These are phyloP conservation scores for Aegilops bicornis DNA, from an alignment of 176 grass and related monocot genomes.

Conservation along the genomic window DNA sequence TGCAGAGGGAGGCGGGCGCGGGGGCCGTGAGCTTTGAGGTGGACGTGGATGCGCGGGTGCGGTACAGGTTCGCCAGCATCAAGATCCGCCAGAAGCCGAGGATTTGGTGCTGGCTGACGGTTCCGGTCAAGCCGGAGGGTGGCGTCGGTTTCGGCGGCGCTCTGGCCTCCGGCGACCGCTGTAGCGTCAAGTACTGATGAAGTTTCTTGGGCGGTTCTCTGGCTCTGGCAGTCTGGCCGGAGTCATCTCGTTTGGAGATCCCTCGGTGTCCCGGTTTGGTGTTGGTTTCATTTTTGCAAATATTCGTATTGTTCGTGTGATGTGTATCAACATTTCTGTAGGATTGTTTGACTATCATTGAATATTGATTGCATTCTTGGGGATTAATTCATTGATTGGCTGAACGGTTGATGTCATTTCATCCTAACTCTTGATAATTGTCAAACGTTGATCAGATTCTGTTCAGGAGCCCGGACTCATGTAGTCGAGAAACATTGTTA, in stretches of 20 bases:
- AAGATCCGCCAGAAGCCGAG: conserved; percentile 11
- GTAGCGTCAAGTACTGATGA: conserved; percentile 2
- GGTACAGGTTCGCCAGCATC: neutral
- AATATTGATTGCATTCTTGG: neutral
- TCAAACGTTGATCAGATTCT: neutral
- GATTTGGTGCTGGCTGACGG: neutral
- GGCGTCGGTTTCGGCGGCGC: neutral
- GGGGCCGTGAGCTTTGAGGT: conserved; percentile 10
- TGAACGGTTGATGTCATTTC: too few relatives aligned
- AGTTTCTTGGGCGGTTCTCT: neutral
- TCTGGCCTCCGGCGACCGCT: neutral
- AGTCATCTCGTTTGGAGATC: neutral
- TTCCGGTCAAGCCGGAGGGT: neutral
- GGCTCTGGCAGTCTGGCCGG: neutral
- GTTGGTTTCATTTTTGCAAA: neutral
- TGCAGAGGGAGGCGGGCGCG: neutral
- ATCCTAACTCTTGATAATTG: neutral
- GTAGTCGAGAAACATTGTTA: neutral
- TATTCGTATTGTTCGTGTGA: too few relatives aligned
- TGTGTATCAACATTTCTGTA: neutral
- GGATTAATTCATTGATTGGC: neutral
- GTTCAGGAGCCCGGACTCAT: neutral
- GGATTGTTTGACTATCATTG: neutral
- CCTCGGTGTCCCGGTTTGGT: neutral
- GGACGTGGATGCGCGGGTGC: neutral